Base-by-base conservation (phyloP, 2,329 filamentous ascomycete genomes). In the Lojkania enalia region DNA sequence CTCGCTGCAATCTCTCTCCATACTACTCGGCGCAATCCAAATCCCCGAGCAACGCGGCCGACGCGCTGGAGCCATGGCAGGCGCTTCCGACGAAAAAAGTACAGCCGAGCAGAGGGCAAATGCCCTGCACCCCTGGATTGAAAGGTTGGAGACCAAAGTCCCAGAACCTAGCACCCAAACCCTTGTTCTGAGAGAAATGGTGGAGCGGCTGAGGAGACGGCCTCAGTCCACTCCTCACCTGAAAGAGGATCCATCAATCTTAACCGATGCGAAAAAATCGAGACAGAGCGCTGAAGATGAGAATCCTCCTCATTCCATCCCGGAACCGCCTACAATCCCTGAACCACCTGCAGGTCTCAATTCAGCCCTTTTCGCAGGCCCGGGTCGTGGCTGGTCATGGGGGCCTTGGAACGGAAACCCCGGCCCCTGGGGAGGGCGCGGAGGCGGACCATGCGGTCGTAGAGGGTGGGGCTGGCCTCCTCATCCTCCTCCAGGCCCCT, bases 101-200 rank as follows among this genome's bases (percentile, higher is more conserved):
- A 53, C 54, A 13, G 36, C 41, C 14, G 49, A 48, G n/a, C 45
- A 48, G 33, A 54, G 55, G n/a, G 63, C 61, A 2, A 42, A 54
- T 29, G 56, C 54, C 5, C 39, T 69, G 18, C 45, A 63, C 39
- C 66, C 66, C 1, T 67, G 60, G 58, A 50, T 63, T 12, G 64
- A 65, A 43, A 39, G 51, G 7, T 49, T 69, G 6, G 58, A 64
- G 18, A 46, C 32, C 14, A 51, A 53, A 30, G 57, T 62, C 4
- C 55, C 54, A 11, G 48, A 20, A 21, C 48, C 49, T 11, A 58
- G 50, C 27, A 38, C 47, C 12, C 47, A 51, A 9, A 53, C 47
- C 11, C 20, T 54, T 2, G 25, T 49, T 9, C 18, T 63, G 36
- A 46, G 44, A 7, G 54, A 59, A 21, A 60, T 57, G 56, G 44